Evolutionary conservation across 179 eudicot genomes (phyloP).

Genomic region (Pouteria campechiana): DNA sequence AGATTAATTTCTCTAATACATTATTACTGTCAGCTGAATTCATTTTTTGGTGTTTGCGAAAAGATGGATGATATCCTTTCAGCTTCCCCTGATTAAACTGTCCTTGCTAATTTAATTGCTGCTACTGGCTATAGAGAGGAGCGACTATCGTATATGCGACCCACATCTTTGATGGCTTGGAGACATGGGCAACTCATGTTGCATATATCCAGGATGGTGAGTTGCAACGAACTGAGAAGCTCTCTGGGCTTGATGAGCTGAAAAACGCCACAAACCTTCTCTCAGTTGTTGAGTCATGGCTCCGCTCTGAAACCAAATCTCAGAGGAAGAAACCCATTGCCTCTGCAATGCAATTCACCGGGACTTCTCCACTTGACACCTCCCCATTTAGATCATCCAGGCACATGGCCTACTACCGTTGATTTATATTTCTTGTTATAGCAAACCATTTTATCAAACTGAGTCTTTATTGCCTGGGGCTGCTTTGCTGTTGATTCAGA

Average conservation of each 20-base stretch:
- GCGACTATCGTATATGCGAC: conserved; percentile 93
- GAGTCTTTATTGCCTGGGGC: too few species aligned
- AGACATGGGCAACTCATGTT: conserved; percentile 93
- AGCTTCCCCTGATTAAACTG: too few species aligned
- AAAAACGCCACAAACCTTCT: conserved; percentile 60
- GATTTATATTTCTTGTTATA: too few species aligned
- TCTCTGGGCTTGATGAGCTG: conserved; percentile 59
- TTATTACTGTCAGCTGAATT: too few species aligned
- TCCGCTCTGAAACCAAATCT: conserved; percentile 65
- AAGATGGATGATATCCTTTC: too few species aligned
- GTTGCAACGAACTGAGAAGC: conserved; percentile 52
- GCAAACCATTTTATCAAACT: too few species aligned
- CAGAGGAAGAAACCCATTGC: conserved; percentile 57
- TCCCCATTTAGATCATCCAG: conserved; percentile 88
- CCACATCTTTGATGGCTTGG: conserved; percentile 92
- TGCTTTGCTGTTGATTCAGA: too few species aligned
- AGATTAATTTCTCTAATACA: too few species aligned
- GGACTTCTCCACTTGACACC: conserved; percentile 47
- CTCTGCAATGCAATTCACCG: conserved; percentile 14
- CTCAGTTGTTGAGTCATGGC: conserved; percentile 87
- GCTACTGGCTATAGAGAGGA: conserved; percentile 54
- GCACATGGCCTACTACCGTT: conserved; percentile 88
- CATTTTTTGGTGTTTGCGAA: too few species aligned
- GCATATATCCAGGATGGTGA: conserved; percentile 88
- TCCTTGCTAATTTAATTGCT: neutral